Conservation (phyloP, 177 flowering plant species). For the Vitis hybrid region DNA sequence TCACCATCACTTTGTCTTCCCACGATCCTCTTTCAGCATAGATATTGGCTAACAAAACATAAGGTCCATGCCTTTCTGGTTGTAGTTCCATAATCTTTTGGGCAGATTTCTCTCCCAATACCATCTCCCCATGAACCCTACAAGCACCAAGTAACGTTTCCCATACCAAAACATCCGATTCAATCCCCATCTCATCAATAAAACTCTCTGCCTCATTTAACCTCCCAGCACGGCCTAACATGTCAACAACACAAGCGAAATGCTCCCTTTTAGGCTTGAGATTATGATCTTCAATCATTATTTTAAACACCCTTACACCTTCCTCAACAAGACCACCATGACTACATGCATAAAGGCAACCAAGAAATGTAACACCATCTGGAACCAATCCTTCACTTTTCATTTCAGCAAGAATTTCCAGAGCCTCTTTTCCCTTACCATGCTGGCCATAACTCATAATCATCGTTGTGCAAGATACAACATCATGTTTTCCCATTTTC, state of each 20-base stretch:
- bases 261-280: conserved; percentile 44
- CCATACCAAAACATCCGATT: conserved; percentile 38
- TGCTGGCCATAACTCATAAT: conserved; percentile 45
- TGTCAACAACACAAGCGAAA: conserved; percentile 49
- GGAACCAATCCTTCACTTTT: conserved; percentile 34
- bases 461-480: conserved; percentile 43
- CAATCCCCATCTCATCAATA: conserved; percentile 36
- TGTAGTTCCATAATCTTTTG: conserved; percentile 39
- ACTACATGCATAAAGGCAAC: conserved; percentile 49
- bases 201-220: conserved; percentile 44
- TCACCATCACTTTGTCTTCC: conserved; percentile 39
- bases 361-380: conserved; percentile 47
- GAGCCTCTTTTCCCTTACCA: conserved; percentile 46
- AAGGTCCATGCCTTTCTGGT: conserved; percentile 35
- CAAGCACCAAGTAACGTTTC: conserved; percentile 53
- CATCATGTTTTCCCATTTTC: conserved; percentile 39
- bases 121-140: conserved; percentile 47
- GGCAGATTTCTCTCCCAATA: conserved; percentile 35
- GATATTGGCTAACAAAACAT: conserved; percentile 40
- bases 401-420: conserved; percentile 33
- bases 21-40: conserved; percentile 50
- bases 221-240: conserved; percentile 57
- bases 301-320: conserved; percentile 35
- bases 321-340: conserved; percentile 52
- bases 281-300: conserved; percentile 32